Evolutionary conservation across 306 rosid genomes (phyloP), one percentile per base, ranked within the genome.

Genomic region (Canavalia ensiformis): DNA sequence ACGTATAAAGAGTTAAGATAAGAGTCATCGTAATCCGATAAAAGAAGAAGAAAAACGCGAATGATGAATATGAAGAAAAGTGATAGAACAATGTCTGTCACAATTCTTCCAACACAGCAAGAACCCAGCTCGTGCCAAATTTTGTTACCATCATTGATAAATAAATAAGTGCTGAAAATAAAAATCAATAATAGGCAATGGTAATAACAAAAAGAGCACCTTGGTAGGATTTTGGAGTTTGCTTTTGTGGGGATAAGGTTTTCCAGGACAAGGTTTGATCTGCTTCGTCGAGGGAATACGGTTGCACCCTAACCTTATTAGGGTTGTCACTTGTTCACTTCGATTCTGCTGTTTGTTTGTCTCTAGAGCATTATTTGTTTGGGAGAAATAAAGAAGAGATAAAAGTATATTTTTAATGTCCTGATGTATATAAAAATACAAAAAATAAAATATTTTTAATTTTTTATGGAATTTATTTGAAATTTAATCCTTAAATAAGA

Each of bases 261-360:
- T 82, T 84, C 89, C 92, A 1, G 86, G 86, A 88, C 88, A 85
- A 77, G 91, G 85, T 25, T 41, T 80, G 75, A 65, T 63, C 72
- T 70, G 86, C 47, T 12, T 70, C 76, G 51, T 29, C 9, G 66
- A 57, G n/a, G 77, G 87, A 73, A 88, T 75, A 65, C 8, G 54
- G 18, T 65, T 34, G 44, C 11, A 77, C 31, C 51, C 41, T 54
- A 54, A 77, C 86, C 80, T 68, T 28, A 62, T 56, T 56, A 47
- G 74, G 87, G 84, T 79, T 79, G 39, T 29, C 44, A 4, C 9
- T 10, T 33, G 4, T 12, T 62, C 70, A 18, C 72, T 9, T 34
- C 49, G 34, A 12, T 13, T 13, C 47, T 37, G 47, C 10, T 58
- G 25, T 18, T 13, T 47, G 44, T 70, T 33, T 49, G 42, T 69